A percentile compares a stretch with the other conserved stretches of the same genome.
phyloP scores from a whole-genome alignment of 495 filamentous ascomycete genomes.

The Hypoxylon fragiforme region DNA sequence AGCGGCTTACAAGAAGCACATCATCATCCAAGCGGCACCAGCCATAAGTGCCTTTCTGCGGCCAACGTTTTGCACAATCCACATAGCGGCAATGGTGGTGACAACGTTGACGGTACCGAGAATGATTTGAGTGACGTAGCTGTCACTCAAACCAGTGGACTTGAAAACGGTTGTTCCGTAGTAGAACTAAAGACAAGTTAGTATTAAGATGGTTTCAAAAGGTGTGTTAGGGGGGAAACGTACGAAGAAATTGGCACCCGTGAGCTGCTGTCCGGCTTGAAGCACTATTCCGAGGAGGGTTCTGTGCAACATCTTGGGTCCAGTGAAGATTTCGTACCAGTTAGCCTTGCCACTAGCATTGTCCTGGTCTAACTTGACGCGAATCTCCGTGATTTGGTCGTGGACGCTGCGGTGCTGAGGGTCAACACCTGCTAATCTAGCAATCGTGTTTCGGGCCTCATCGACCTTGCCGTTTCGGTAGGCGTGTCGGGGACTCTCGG shows the following conservation, averaged over 20 bases:
- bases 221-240: too few species aligned
- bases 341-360: conserved; percentile 60
- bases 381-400: conserved; percentile 74
- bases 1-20: conserved; percentile 62
- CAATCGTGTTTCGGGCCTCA: conserved; percentile 70
- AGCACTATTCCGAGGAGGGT: conserved; percentile 69
- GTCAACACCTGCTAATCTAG: conserved; percentile 69
- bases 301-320: conserved; percentile 73
- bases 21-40: conserved; percentile 67
- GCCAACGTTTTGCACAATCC: conserved; percentile 68
- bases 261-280: conserved; percentile 71
- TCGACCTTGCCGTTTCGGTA: conserved; percentile 67
- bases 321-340: conserved; percentile 71
- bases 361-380: conserved; percentile 64
- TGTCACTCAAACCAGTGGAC: conserved; percentile 63
- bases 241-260: conserved; percentile 62
- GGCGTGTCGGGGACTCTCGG: conserved; percentile 71
- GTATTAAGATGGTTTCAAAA: too few species aligned
- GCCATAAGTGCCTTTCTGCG: conserved; percentile 67
- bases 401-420: conserved; percentile 64
- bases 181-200: too few species aligned
- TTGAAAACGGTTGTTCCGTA: conserved; percentile 62
- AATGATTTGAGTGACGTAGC: conserved; percentile 70
- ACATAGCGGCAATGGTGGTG: conserved; percentile 67
- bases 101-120: conserved; percentile 71